Base-by-base conservation (phyloP, 2,329 filamentous ascomycete species). In the Xylariales sp. region DNA sequence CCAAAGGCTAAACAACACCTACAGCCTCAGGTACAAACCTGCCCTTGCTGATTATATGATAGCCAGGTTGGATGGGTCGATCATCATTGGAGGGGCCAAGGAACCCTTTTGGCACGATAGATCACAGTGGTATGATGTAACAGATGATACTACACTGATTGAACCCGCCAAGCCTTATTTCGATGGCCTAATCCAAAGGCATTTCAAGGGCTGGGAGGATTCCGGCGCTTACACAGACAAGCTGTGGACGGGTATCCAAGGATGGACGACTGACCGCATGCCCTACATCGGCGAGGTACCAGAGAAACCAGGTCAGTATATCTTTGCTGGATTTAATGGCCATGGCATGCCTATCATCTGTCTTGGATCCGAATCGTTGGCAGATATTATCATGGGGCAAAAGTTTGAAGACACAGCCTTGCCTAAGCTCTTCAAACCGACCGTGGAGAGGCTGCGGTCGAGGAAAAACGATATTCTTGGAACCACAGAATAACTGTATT, bases 281-380 rank as follows among this genome's bases (percentile, higher is more conserved):
- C 69, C 71, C 0, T 61, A 65, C n/a, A 50, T 76, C 1, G 70
- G 70, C 1, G 44, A 47, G 0, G 54, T 75, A 0, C 70, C 70
- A 0, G 60, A 52, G 0, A 59, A 56, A 32, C 39, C 54, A 3
- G 59, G 57, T 5, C 61, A 69, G 43, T 68, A 61, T 32, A 55
- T 75, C n/a, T 51, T 69, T 16, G 69, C 64, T 0, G 72, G 71
- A 1, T 75, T 74, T 42, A 66, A 63, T 20, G 72, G 72, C 0
- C 69, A 74, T 39, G 72, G 72, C 1, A 76, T 76, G 70, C 62
- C 67, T 0, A 48, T 67, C n/a, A n/a, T n/a, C n/a, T n/a, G n/a
- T n/a, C n/a, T n/a, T n/a, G n/a, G n/a, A n/a, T n/a, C n/a, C n/a
- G n/a, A n/a, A n/a, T n/a, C n/a, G n/a, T n/a, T n/a, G n/a, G n/a